Percentiles rank a stretch among this genome's conserved stretches.
These are phyloP conservation scores for Globisporangium echinulatum DNA, from an alignment of 352 stramenopile genomes.

Conservation along the genomic window DNA sequence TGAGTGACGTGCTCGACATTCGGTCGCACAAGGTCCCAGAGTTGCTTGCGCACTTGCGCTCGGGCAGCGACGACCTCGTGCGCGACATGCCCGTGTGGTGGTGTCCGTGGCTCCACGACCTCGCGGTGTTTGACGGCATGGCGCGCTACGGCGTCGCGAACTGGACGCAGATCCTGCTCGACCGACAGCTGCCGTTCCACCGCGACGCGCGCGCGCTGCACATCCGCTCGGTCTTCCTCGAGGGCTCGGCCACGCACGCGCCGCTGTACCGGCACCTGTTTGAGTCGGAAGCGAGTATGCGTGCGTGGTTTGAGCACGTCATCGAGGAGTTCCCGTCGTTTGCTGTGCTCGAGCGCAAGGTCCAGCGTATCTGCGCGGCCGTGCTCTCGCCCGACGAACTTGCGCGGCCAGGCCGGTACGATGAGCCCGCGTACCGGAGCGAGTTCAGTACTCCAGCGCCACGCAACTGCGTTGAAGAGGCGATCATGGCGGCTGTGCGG, in stretches of 20 bases:
- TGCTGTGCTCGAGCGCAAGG: slow-evolving; percentile 62
- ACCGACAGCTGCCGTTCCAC: slow-evolving; percentile 72
- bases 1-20: slow-evolving; percentile 64
- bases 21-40: slow-evolving; percentile 29
- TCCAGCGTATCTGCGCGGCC: slow-evolving; percentile 52
- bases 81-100: slow-evolving; percentile 83
- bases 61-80: slow-evolving; percentile 50
- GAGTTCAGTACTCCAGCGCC: slow-evolving; percentile 59
- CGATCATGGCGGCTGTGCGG: slow-evolving; percentile 31
- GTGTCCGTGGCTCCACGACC: slow-evolving; percentile 85
- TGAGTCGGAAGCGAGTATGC: slow-evolving; percentile 31
- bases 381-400: slow-evolving; percentile 16
- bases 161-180: slow-evolving; percentile 64
- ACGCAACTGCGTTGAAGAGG: slow-evolving; percentile 51
- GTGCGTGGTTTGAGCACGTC: slow-evolving; percentile 54
- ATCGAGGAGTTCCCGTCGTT: slow-evolving; percentile 75
- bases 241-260: slow-evolving; percentile 42
- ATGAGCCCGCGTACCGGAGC: slow-evolving; percentile 44
- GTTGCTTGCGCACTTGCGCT: slow-evolving; percentile 52
- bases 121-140: slow-evolving; percentile 76
- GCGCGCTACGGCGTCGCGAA: slow-evolving; percentile 64
- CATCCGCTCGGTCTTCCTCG: slow-evolving; percentile 66
- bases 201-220: slow-evolving; percentile 57
- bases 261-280: slow-evolving; percentile 64
- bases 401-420: slow-evolving; percentile 19